phyloP scores from a whole-genome alignment of 768 basidiomycete species.

The Dioszegia crocea region DNA sequence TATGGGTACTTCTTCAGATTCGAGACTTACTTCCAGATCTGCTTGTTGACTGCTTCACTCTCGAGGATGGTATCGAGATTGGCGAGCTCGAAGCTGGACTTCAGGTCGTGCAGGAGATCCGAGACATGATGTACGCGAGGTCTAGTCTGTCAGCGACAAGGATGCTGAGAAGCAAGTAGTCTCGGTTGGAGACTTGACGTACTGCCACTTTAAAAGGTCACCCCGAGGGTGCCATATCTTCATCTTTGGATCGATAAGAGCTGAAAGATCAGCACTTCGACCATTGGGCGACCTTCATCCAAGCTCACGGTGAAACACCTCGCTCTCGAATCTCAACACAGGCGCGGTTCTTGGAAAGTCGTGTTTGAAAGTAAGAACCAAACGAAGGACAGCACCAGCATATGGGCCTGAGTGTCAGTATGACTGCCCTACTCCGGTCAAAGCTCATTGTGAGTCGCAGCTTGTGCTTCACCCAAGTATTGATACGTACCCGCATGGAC shows the following conservation, averaged over 20 bases:
- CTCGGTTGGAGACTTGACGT: no score
- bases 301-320: slow-evolving; percentile 42
- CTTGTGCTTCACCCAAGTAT: not conserved
- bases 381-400: slow-evolving; percentile 31
- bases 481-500: slow-evolving; percentile 30
- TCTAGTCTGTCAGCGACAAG: slow-evolving; percentile 11
- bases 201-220: slow-evolving; percentile 28
- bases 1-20: no score
- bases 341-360: slow-evolving; percentile 26
- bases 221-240: slow-evolving; percentile 35
- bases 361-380: slow-evolving; percentile 26
- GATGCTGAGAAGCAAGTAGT: no score
- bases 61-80: slow-evolving; percentile 24
- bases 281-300: not conserved
- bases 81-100: slow-evolving; percentile 27
- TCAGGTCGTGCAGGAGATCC: slow-evolving; percentile 31
- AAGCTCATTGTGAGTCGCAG: not conserved
- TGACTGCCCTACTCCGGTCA: not conserved
- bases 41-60: slow-evolving; percentile 38
- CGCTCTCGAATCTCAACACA: slow-evolving; percentile 28
- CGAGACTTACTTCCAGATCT: slow-evolving; percentile 37
- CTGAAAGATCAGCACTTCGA: slow-evolving; percentile 9
- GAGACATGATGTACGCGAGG: slow-evolving; percentile 35
- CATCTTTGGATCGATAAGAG: slow-evolving; percentile 39
- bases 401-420: slow-evolving; percentile 29